Evolutionary conservation across 345 rosid genomes (phyloP).

Genomic region (Xanthoceras sorbifolium): DNA sequence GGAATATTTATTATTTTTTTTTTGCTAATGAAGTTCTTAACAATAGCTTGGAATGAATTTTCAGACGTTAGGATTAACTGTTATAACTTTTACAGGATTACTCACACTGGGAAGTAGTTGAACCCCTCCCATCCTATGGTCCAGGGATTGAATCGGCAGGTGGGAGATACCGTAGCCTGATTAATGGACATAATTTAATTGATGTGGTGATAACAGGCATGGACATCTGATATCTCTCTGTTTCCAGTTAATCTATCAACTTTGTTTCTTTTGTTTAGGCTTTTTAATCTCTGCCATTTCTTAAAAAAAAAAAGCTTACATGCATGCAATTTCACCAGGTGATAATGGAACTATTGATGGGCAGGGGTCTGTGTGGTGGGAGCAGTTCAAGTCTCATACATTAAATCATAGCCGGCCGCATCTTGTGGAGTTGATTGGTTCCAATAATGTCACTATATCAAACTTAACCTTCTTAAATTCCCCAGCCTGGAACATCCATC

Average conservation of each 20-base stretch:
- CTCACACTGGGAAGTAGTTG: conserved; percentile 38
- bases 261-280: background rate
- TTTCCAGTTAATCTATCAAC: background rate
- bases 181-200: conserved; percentile 36
- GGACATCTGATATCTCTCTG: conserved; percentile 6
- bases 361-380: conserved; percentile 72
- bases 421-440: conserved; percentile 54
- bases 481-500: conserved; percentile 65
- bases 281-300: background rate
- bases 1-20: background rate
- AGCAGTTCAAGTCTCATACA: conserved; percentile 39
- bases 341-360: conserved; percentile 70
- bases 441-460: conserved; percentile 46
- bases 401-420: conserved; percentile 51
- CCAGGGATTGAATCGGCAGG: conserved; percentile 48
- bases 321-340: conserved; percentile 34
- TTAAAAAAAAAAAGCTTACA: background rate
- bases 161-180: conserved; percentile 47
- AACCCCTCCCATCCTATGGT: conserved; percentile 54
- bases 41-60: background rate
- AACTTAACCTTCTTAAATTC: conserved; percentile 57
- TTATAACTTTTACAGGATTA: conserved; percentile 35
- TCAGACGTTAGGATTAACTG: background rate
- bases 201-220: conserved; percentile 58
- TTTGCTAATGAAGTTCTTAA: background rate